phyloP scores from a whole-genome alignment of 2,329 filamentous ascomycete genomes.

The Alternaria hordeiaustralica region DNA sequence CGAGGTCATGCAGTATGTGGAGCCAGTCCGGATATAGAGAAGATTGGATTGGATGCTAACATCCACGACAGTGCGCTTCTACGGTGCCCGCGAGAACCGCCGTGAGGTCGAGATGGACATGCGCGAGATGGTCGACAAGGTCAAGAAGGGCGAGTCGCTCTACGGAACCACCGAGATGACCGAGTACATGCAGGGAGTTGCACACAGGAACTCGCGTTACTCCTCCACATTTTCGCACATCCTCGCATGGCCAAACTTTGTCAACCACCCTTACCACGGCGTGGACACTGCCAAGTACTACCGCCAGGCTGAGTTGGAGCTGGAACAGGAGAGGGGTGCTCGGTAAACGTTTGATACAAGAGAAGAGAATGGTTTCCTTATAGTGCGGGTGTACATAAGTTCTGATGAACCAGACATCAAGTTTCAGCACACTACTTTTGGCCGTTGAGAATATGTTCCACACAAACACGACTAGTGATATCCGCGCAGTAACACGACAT shows the following conservation, averaged over 20 bases:
- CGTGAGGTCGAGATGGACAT: constrained; percentile 96
- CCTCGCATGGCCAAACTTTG: constrained; percentile 97
- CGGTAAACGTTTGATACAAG: constrained; percentile 17
- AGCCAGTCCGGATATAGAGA: background rate
- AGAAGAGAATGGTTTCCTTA: constrained; percentile 19
- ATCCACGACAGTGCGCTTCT: constrained; percentile 77
- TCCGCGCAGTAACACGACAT: background rate
- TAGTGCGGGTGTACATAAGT: constrained; percentile 36
- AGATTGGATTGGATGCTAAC: constrained; percentile 4
- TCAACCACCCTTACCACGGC: constrained; percentile 87
- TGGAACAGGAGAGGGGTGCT: constrained; percentile 72
- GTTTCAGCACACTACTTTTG: constrained; percentile 34
- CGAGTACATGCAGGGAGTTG: constrained; percentile 92
- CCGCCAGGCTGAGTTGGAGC: constrained; percentile 88
- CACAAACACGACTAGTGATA: background rate
- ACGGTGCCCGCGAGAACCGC: constrained; percentile 90
- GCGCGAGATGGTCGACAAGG: constrained; percentile 96
- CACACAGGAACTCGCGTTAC: constrained; percentile 91
- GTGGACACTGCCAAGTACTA: constrained; percentile 99
- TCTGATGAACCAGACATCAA: constrained; percentile 22
- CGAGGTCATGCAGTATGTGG: constrained; percentile 79
- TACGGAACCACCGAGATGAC: constrained; percentile 82
- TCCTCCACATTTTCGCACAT: constrained; percentile 82
- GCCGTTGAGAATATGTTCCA: background rate
- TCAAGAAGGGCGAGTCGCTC: constrained; percentile 87